phyloP scores from a whole-genome alignment of 495 filamentous ascomycete genomes.

The Amniculicola lignicola region DNA sequence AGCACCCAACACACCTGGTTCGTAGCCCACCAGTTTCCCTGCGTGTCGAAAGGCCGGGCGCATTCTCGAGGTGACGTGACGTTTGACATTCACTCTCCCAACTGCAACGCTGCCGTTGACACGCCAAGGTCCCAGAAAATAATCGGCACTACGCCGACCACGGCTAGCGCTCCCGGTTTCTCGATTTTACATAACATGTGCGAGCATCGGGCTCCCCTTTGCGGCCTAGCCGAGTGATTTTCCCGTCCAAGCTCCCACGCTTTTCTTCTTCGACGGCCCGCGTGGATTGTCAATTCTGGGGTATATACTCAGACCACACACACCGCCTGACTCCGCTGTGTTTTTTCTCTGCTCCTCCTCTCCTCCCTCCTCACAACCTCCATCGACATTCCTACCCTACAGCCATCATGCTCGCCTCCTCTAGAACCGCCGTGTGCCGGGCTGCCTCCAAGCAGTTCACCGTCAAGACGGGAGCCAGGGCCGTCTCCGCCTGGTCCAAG shows the following conservation, averaged over 20 bases:
- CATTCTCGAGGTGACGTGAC: conserved; percentile 8
- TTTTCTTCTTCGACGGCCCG: not conserved
- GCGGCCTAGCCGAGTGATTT: too few species aligned
- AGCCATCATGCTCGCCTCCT: conserved; percentile 33
- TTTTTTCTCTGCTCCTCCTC: conserved; percentile 11
- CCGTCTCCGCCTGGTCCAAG: conserved; percentile 80
- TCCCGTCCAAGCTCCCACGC: conserved; percentile 8
- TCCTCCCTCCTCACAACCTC: conserved; percentile 47
- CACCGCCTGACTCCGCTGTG: not conserved
- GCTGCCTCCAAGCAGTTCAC: conserved; percentile 45
- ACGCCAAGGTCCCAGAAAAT: not conserved
- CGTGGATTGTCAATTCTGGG: too few species aligned
- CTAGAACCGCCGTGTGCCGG: conserved; percentile 56
- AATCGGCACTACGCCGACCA: not conserved
- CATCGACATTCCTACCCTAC: too few species aligned
- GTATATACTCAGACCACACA: not conserved
- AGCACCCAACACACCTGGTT: not conserved
- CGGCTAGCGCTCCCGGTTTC: too few species aligned
- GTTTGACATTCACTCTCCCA: not conserved
- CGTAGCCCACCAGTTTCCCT: conserved; percentile 2
- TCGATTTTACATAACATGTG: too few species aligned
- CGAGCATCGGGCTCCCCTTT: too few species aligned
- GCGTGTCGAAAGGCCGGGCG: conserved; percentile 22
- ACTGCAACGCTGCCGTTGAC: not conserved
- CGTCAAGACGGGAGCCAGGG: conserved; percentile 56